Percentiles rank a stretch among this genome's conserved stretches.
Conservation (phyloP, 2,329 filamentous ascomycete species). For the Fusarium mexicanum region DNA sequence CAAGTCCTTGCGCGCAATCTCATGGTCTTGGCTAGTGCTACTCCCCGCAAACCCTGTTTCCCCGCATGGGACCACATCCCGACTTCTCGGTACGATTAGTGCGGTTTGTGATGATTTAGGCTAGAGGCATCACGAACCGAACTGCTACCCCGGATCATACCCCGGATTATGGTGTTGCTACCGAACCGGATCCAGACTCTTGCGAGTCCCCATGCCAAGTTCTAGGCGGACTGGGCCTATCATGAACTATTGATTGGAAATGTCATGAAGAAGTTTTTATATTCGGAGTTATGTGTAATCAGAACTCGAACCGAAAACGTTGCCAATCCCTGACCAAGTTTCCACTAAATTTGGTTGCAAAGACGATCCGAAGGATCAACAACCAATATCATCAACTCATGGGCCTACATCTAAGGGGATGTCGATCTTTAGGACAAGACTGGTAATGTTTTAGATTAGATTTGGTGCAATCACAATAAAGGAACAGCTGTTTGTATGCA, state of each 20-base stretch:
- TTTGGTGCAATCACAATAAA: neutral
- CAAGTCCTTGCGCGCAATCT: neutral
- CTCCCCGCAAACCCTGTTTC: conserved; percentile 24
- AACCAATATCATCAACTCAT: neutral
- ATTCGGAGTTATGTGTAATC: neutral
- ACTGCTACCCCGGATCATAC: conserved; percentile 12
- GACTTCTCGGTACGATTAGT: conserved; percentile 13
- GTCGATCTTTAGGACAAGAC: neutral
- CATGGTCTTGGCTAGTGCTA: conserved; percentile 13
- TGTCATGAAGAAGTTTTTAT: neutral
- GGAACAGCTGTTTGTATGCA: neutral
- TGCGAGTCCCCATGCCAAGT: conserved; percentile 1
- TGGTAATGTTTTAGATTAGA: neutral
- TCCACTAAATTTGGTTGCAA: neutral
- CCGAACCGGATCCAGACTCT: conserved; percentile 30
- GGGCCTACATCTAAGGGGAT: neutral
- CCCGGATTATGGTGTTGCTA: conserved; percentile 13
- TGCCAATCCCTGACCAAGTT: no score
- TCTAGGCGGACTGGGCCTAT: conserved; percentile 2
- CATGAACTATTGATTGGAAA: neutral
- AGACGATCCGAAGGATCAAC: no score
- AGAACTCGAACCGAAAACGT: neutral
- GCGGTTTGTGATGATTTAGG: conserved; percentile 5
- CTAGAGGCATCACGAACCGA: conserved; percentile 29
- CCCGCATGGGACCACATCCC: conserved; percentile 33